Conservation (phyloP, 768 basidiomycete species). For the Hydnomerulius pinastri region DNA sequence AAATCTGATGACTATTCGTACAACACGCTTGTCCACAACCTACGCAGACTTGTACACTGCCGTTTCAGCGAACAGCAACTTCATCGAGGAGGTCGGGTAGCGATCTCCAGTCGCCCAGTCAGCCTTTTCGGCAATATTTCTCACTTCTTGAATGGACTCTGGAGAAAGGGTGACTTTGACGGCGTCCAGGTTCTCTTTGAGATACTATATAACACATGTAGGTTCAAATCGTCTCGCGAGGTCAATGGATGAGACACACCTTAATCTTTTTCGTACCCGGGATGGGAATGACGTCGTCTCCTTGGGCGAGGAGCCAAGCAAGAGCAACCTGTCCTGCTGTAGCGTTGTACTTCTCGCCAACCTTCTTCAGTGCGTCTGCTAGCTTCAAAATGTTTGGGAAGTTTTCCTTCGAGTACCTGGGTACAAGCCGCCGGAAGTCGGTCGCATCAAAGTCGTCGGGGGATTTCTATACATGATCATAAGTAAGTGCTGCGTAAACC, state of each 20-base stretch:
- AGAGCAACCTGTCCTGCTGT: constrained; percentile 42
- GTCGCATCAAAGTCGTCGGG: constrained; percentile 32
- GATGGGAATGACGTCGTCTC: constrained; percentile 40
- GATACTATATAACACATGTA: constrained; percentile 31
- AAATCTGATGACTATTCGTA: neutral
- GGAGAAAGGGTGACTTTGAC: constrained; percentile 34
- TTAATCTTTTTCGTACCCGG: constrained; percentile 41
- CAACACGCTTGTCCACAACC: too few relatives aligned
- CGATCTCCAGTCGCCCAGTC: constrained; percentile 25
- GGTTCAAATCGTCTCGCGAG: neutral
- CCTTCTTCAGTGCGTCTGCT: constrained; percentile 31
- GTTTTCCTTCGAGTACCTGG: constrained; percentile 41
- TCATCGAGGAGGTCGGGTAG: constrained; percentile 14
- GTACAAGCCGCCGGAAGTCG: constrained; percentile 26
- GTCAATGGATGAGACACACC: constrained; percentile 10
- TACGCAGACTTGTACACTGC: constrained; percentile 11
- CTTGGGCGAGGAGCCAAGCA: constrained; percentile 43
- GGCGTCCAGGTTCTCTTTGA: constrained; percentile 47
- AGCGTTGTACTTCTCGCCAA: constrained; percentile 36
- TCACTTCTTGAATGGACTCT: constrained; percentile 40
- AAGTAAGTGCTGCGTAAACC: too few relatives aligned
- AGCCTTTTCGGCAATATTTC: constrained; percentile 36
- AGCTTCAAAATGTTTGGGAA: constrained; percentile 46
- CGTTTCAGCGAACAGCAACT: constrained; percentile 22
- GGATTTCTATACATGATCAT: constrained; percentile 28